These are phyloP conservation scores for Gynochthodes officinalis DNA, from an alignment of 257 asterid genomes.

Conservation along the genomic window DNA sequence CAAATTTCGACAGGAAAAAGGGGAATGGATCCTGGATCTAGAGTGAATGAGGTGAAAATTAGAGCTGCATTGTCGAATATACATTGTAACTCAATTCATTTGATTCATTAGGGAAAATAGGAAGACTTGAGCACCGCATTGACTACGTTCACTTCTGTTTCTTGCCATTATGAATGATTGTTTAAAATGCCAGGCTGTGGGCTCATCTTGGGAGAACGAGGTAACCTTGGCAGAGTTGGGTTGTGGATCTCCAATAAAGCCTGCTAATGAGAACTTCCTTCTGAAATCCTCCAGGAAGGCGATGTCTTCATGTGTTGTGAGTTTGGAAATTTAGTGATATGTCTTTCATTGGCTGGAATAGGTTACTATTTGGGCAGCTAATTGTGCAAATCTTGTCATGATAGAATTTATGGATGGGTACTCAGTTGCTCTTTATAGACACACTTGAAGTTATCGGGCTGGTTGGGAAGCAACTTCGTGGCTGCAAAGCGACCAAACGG, in stretches of 20 bases:
- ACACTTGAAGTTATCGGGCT: constrained; percentile 36
- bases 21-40: constrained; percentile 34
- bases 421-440: constrained; percentile 61
- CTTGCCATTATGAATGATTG: background rate
- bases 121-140: background rate
- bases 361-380: constrained; percentile 7
- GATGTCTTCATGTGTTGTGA: constrained; percentile 53
- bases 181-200: constrained; percentile 37
- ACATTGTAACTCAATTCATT: background rate
- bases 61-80: background rate
- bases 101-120: background rate
- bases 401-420: constrained; percentile 79
- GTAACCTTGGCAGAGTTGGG: constrained; percentile 26
- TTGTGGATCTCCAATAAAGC: constrained; percentile 23
- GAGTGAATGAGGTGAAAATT: constrained; percentile 33
- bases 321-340: constrained; percentile 21
- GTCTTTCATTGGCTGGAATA: constrained; percentile 2
- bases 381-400: constrained; percentile 21
- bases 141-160: constrained; percentile 3
- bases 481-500: constrained; percentile 52
- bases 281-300: constrained; percentile 46
- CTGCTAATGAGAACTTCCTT: constrained; percentile 36
- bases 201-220: constrained; percentile 26
- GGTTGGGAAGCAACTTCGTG: constrained; percentile 40
- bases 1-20: constrained; percentile 27